Conservation (phyloP, 2,329 filamentous ascomycete species). For the Diaporthe citri region DNA sequence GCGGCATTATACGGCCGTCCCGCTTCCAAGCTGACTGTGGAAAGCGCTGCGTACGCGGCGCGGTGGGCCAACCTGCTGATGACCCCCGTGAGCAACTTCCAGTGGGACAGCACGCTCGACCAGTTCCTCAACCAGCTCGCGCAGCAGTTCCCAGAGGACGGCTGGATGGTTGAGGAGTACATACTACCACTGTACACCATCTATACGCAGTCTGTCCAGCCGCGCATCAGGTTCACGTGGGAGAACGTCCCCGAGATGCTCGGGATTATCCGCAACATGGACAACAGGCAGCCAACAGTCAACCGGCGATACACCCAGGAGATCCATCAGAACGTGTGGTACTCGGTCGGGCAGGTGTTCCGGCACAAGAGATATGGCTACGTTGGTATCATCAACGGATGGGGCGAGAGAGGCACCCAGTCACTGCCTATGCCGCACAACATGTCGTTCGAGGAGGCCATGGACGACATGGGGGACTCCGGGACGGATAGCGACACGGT, state of each 20-base stretch:
- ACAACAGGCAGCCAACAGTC: constrained; percentile 55
- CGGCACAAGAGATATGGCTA: constrained; percentile 85
- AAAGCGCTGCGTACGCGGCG: constrained; percentile 76
- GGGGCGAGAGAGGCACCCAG: constrained; percentile 66
- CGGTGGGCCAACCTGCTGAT: constrained; percentile 78
- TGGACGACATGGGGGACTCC: constrained; percentile 63
- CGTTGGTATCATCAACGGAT: constrained; percentile 87
- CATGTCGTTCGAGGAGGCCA: constrained; percentile 42
- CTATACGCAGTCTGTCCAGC: constrained; percentile 50
- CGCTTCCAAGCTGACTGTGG: constrained; percentile 61
- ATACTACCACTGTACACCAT: constrained; percentile 72
- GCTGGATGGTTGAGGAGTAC: constrained; percentile 77
- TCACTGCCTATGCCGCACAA: constrained; percentile 46
- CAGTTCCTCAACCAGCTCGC: constrained; percentile 75
- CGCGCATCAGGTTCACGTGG: constrained; percentile 49
- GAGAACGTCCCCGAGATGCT: constrained; percentile 54
- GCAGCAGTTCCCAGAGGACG: constrained; percentile 77
- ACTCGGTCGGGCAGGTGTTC: constrained; percentile 86
- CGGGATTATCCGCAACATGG: constrained; percentile 58
- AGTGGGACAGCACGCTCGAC: constrained; percentile 73
- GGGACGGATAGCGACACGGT: constrained; percentile 71
- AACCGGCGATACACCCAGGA: constrained; percentile 51
- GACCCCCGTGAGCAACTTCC: constrained; percentile 58
- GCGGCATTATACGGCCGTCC: constrained; percentile 62
- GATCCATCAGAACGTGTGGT: constrained; percentile 63